Base-by-base conservation (phyloP, 345 rosid species). In the Brassica incana region DNA sequence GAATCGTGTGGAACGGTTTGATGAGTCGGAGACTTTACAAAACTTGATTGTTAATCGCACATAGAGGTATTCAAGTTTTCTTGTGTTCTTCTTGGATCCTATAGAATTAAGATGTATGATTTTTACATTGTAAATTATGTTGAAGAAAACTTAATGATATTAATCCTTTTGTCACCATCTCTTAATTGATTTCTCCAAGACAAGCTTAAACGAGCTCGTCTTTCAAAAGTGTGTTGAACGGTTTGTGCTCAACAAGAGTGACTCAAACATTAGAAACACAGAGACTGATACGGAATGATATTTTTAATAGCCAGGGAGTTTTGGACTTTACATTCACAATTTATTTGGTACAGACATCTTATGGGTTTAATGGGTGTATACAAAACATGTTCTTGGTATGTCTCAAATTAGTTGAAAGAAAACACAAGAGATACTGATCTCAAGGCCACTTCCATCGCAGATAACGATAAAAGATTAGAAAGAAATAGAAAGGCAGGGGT, bases 1-100 rank as follows among this genome's bases (percentile, higher is more conserved):
- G 77, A 78, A 58, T 78, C 69, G 73, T 77, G 9, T 78, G 25
- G 25, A 23, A 23, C 25, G 71, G 33, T 67, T 15, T 15, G 59
- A 54, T 25, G 30, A 16, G 8, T 18, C 45, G 23, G 25, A 38
- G 4, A 65, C 69, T 65, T 65, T 2, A 8, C 15, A 65, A 35
- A 65, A 14, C 16, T 65, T 15, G 70, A 65, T 65, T 16, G 69
- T n/a, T 65, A 35, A 65, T 35, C 20, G 16, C 5, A n/a, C 11
- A 65, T 20, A 2, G 20, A 67, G 16, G 30, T 50, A 67, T 40
- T 67, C 15, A 6, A 36, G 15, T 18, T 16, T 43, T 12, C 1
- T 43, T 43, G 14, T 43, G 7, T 66, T 25, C 9, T 61, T 4
- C 32, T 59, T 20, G 32, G 29, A 20, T 23, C 64, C 5, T 23